Conservation (phyloP, 2,329 filamentous ascomycete genomes). For the Scleromitrula shiraiana region DNA sequence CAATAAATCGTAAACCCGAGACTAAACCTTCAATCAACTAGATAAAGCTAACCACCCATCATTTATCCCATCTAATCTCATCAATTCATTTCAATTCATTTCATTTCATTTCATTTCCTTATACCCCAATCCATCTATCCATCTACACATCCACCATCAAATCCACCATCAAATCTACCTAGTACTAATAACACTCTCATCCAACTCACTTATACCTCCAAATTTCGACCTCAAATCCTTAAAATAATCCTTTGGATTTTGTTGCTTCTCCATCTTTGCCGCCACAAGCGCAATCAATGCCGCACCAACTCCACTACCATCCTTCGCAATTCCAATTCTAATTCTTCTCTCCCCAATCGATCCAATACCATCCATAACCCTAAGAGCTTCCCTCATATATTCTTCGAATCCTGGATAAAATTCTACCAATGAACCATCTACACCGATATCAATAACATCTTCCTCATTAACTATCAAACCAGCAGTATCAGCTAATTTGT, state of each 20-base stretch:
- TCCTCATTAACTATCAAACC: conserved; percentile 35
- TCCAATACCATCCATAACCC: conserved; percentile 70
- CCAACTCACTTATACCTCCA: background rate
- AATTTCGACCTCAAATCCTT: conserved; percentile 2
- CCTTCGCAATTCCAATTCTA: conserved; percentile 91
- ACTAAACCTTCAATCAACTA: too few relatives aligned
- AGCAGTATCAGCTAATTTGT: conserved; percentile 22
- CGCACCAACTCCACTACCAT: conserved; percentile 91
- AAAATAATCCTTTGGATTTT: conserved; percentile 14
- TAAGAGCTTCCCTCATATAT: conserved; percentile 76
- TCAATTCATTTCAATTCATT: background rate
- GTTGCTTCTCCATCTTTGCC: conserved; percentile 40
- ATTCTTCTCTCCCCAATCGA: conserved; percentile 73
- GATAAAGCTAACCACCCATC: too few relatives aligned
- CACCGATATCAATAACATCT: conserved; percentile 78
- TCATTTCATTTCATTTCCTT: background rate
- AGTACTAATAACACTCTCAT: background rate
- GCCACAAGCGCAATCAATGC: conserved; percentile 91
- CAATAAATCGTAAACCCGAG: too few relatives aligned
- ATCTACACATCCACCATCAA: conserved; percentile 2
- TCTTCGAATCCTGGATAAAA: conserved; percentile 91
- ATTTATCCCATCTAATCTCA: too few relatives aligned
- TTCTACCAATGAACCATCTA: conserved; percentile 90
- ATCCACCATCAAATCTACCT: background rate
- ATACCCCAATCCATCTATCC: background rate